phyloP scores from a whole-genome alignment of 2,329 filamentous ascomycete species.

The Talaromyces sp. region DNA sequence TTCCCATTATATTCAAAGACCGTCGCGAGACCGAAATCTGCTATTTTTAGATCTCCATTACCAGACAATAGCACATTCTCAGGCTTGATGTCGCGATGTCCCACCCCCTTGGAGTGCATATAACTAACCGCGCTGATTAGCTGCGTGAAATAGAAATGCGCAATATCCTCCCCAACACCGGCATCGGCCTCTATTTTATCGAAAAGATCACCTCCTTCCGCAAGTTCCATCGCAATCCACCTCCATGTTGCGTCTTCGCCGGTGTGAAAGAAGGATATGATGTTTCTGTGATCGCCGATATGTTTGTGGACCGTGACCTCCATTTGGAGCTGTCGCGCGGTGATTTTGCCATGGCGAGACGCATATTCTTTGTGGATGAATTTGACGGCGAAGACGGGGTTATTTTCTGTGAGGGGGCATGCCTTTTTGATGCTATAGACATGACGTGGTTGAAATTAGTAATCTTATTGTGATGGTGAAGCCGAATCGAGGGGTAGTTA shows the following conservation, averaged over 20 bases:
- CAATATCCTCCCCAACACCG: conserved; percentile 89
- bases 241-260: conserved; percentile 84
- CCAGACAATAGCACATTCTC: conserved; percentile 91
- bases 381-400: conserved; percentile 91
- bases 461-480: neutral
- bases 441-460: neutral
- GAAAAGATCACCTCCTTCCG: conserved; percentile 92
- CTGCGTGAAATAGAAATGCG: conserved; percentile 94
- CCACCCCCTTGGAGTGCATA: conserved; percentile 94
- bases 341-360: conserved; percentile 80
- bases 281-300: conserved; percentile 83
- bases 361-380: conserved; percentile 98
- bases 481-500: conserved; percentile 36
- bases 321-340: conserved; percentile 82
- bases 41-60: conserved; percentile 84
- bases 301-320: conserved; percentile 88
- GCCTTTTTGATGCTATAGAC: conserved; percentile 84
- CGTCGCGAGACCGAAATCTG: conserved; percentile 93
- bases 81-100: conserved; percentile 86
- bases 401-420: conserved; percentile 63
- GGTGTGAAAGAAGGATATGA: conserved; percentile 86
- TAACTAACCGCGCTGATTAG: conserved; percentile 85
- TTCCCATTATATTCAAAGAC: conserved; percentile 87
- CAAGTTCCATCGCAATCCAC: conserved; percentile 98
- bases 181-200: conserved; percentile 99